Conservation (phyloP, 129 eudicot genomes). For the Centella asiatica region DNA sequence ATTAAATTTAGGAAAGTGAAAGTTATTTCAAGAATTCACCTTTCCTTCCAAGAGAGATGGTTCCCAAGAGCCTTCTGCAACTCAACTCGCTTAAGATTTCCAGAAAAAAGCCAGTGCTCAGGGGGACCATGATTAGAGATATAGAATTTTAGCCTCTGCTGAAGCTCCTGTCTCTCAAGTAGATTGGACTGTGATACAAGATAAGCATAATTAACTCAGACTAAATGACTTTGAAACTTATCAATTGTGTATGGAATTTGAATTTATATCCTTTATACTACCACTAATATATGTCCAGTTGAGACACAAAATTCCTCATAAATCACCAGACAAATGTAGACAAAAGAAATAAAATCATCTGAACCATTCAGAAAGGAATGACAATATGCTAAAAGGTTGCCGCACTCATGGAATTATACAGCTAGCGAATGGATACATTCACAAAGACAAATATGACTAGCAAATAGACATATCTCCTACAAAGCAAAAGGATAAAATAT, state of each 20-base stretch:
- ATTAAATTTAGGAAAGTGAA: background rate
- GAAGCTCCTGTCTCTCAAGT: slow-evolving; percentile 93
- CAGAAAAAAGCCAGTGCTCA: slow-evolving; percentile 86
- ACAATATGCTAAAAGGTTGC: too few species aligned
- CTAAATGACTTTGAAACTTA: background rate
- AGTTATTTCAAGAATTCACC: slow-evolving; percentile 35
- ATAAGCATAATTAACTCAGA: slow-evolving; percentile 4
- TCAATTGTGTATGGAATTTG: too few species aligned
- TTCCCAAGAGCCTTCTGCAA: slow-evolving; percentile 87
- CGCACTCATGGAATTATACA: too few species aligned
- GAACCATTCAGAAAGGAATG: background rate
- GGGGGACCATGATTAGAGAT: slow-evolving; percentile 70
- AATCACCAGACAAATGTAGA: background rate
- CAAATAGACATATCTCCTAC: background rate
- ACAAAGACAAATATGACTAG: too few species aligned
- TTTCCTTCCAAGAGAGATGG: slow-evolving; percentile 95
- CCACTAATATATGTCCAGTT: background rate
- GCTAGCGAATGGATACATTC: too few species aligned
- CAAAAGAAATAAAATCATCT: background rate
- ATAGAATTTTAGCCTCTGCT: slow-evolving; percentile 70
- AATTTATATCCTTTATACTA: too few species aligned
- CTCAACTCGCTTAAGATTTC: slow-evolving; percentile 72
- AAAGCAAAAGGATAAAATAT: background rate
- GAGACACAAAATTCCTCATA: background rate
- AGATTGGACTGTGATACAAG: slow-evolving; percentile 51